Conservation (phyloP, 2,329 filamentous ascomycete genomes). For the Pseudogymnoascus pannorum region DNA sequence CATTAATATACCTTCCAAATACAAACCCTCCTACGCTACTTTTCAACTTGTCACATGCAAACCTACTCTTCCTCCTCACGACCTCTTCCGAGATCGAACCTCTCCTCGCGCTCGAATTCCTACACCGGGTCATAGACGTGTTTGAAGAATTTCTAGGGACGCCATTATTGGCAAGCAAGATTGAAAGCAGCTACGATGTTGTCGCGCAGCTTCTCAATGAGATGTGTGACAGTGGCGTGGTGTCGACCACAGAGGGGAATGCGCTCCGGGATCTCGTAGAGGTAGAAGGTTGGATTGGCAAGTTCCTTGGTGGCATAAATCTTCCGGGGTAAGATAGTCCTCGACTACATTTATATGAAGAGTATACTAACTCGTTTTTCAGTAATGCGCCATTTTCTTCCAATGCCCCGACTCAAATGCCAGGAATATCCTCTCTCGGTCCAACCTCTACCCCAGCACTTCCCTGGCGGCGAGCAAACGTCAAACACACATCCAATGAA, state of each 20-base stretch:
- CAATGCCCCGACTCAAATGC: slow-evolving; percentile 22
- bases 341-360: not conserved
- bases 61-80: slow-evolving; percentile 78
- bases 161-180: slow-evolving; percentile 75
- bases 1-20: slow-evolving; percentile 75
- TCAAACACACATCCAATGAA: slow-evolving; percentile 93
- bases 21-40: slow-evolving; percentile 80
- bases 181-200: slow-evolving; percentile 87
- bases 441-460: slow-evolving; percentile 47
- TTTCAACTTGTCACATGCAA: slow-evolving; percentile 81
- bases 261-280: slow-evolving; percentile 86
- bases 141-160: slow-evolving; percentile 91
- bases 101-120: slow-evolving; percentile 83
- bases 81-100: slow-evolving; percentile 83
- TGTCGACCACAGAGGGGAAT: slow-evolving; percentile 89
- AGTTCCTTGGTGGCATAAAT: slow-evolving; percentile 78
- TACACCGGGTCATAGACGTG: slow-evolving; percentile 86
- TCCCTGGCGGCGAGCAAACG: slow-evolving; percentile 86
- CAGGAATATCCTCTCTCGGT: slow-evolving; percentile 28
- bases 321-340: slow-evolving; percentile 59
- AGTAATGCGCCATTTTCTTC: slow-evolving; percentile 16
- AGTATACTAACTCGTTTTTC: not conserved
- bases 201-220: slow-evolving; percentile 87
- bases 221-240: slow-evolving; percentile 90
- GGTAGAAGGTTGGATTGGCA: slow-evolving; percentile 83